These are phyloP conservation scores for Cenococcum geophilum DNA, from an alignment of 495 filamentous ascomycete species.

Conservation along the genomic window DNA sequence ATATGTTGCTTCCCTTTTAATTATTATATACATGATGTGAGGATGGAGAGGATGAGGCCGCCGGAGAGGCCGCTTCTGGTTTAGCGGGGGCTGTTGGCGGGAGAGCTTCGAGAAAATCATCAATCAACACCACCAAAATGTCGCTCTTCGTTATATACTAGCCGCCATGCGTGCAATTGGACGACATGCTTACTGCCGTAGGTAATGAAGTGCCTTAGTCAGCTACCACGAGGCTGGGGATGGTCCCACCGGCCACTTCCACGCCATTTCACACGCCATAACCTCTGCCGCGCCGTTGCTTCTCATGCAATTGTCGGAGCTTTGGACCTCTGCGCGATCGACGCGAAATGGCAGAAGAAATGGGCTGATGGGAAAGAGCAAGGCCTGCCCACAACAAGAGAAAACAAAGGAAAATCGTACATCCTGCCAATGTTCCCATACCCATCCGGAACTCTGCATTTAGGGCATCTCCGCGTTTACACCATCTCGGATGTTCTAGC, in stretches of 20 bases:
- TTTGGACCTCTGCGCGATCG: constrained; percentile 60
- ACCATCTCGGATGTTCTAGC: constrained; percentile 83
- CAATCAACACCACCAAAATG: not conserved
- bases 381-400: not conserved
- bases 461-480: constrained; percentile 84
- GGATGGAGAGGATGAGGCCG: not conserved
- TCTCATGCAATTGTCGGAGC: not conserved
- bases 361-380: constrained; percentile 40
- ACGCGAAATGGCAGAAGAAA: constrained; percentile 67
- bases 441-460: constrained; percentile 81
- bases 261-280: not conserved
- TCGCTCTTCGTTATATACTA: not conserved
- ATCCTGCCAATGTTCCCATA: constrained; percentile 92
- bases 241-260: constrained; percentile 10
- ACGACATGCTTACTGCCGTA: constrained; percentile 9
- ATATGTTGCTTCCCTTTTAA: not conserved
- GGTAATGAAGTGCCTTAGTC: constrained; percentile 24
- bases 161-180: not conserved
- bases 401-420: constrained; percentile 55
- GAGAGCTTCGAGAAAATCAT: not conserved
- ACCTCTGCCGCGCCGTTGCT: not conserved
- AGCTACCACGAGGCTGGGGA: constrained; percentile 17
- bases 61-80: not conserved
- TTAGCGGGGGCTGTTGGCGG: not conserved
- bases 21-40: not conserved